Percentiles rank a stretch among this genome's conserved stretches.
These are phyloP conservation scores for Parafenestella ontariensis DNA, from an alignment of 2,329 filamentous ascomycete genomes.

Conservation along the genomic window DNA sequence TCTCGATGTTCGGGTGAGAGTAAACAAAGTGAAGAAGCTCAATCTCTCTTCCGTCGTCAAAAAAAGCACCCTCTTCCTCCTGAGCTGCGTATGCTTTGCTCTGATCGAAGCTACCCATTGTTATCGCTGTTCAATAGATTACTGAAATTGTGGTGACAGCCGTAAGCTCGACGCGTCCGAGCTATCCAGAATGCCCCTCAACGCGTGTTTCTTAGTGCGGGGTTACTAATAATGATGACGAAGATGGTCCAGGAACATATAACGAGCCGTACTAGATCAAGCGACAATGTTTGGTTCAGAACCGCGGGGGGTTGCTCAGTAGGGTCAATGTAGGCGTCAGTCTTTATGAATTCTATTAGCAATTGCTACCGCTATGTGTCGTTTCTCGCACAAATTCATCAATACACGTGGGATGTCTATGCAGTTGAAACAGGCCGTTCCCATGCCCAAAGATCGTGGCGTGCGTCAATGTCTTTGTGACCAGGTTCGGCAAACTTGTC, in stretches of 20 bases:
- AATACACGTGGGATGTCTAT: conserved; percentile 26
- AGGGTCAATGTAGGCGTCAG: conserved; percentile 27
- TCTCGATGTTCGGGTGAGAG: conserved; percentile 65
- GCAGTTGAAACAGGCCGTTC: conserved; percentile 19
- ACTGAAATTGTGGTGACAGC: conserved; percentile 13
- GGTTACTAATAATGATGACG: conserved; percentile 33
- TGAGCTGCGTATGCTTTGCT: conserved; percentile 58
- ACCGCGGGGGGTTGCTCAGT: background rate
- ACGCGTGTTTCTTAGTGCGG: conserved; percentile 37
- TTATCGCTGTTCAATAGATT: conserved; percentile 21
- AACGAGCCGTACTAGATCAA: conserved; percentile 3
- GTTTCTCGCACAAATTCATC: conserved; percentile 4
- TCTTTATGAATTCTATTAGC: conserved; percentile 26
- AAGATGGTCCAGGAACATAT: conserved; percentile 23
- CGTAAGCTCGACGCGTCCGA: conserved; percentile 28
- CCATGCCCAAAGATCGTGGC: conserved; percentile 21
- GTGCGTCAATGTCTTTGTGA: conserved; percentile 13
- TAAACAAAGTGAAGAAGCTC: conserved; percentile 76
- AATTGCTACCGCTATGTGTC: conserved; percentile 8
- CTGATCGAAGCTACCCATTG: conserved; percentile 46
- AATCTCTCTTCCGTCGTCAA: conserved; percentile 76
- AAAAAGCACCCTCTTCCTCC: conserved; percentile 52
- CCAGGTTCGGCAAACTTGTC: conserved; percentile 17
- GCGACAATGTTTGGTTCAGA: conserved; percentile 7
- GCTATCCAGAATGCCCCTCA: conserved; percentile 23